Evolutionary conservation across 108 stramenopile species (phyloP).

Genomic region (Discostella stelligeroides): DNA sequence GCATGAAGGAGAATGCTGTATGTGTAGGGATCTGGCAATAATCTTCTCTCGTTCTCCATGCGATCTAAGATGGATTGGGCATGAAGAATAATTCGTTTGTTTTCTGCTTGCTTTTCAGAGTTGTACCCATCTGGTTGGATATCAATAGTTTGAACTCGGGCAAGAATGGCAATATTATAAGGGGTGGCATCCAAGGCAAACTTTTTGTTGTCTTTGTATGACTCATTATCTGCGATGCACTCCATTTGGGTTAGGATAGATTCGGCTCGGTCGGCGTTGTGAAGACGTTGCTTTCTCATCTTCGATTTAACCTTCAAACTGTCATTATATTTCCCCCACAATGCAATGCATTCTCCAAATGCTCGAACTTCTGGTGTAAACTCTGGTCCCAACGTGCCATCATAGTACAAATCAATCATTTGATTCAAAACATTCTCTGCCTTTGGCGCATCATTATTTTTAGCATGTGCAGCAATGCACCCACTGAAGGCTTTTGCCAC

Average conservation of each 20-base stretch:
- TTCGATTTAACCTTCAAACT: background rate
- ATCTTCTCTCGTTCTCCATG: constrained; percentile 38
- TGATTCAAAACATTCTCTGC: constrained; percentile 39
- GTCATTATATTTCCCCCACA: constrained; percentile 29
- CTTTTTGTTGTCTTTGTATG: constrained; percentile 22
- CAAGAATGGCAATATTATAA: constrained; percentile 43
- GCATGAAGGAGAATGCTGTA: constrained; percentile 49
- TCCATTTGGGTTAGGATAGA: constrained; percentile 40
- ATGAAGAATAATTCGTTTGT: constrained; percentile 34
- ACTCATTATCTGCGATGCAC: constrained; percentile 28
- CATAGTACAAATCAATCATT: constrained; percentile 49
- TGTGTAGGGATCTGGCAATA: constrained; percentile 42
- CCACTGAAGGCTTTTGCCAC: constrained; percentile 43
- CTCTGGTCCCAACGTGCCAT: constrained; percentile 17
- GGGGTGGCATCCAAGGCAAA: constrained; percentile 36
- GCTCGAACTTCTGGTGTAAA: constrained; percentile 48
- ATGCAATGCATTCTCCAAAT: constrained; percentile 43
- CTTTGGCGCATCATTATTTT: constrained; percentile 44
- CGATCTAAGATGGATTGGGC: constrained; percentile 40
- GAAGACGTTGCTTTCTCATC: constrained; percentile 18
- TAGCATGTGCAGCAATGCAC: constrained; percentile 49
- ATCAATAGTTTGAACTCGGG: constrained; percentile 27
- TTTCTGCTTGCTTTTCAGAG: constrained; percentile 8
- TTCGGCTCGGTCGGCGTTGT: constrained; percentile 42
- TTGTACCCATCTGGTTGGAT: background rate